phyloP scores from a whole-genome alignment of 2,329 filamentous ascomycete species.

The Fusarium domesticum region DNA sequence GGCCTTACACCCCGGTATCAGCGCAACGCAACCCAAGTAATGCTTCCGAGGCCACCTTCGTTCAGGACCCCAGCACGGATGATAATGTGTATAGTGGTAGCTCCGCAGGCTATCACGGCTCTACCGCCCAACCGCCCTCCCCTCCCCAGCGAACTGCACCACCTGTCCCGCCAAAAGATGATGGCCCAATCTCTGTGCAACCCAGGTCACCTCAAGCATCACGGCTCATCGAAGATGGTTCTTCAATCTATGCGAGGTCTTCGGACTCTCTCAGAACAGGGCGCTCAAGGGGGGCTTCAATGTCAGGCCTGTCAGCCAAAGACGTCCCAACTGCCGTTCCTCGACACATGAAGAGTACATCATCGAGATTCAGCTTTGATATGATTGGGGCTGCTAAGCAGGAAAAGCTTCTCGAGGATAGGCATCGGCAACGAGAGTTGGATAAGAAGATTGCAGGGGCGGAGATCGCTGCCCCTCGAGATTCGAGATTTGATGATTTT shows the following conservation, averaged over 20 bases:
- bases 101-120: conserved; percentile 21
- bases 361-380: conserved; percentile 79
- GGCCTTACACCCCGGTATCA: conserved; percentile 8
- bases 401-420: conserved; percentile 69
- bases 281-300: conserved; percentile 53
- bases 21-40: conserved; percentile 30
- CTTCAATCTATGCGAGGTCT: conserved; percentile 17
- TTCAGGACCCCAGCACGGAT: conserved; percentile 27
- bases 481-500: conserved; percentile 59
- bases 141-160: conserved; percentile 26
- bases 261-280: conserved; percentile 31
- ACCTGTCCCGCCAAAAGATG: conserved; percentile 41
- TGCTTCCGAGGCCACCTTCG: conserved; percentile 32
- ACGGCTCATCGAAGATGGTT: conserved; percentile 18
- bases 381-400: conserved; percentile 68
- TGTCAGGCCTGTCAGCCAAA: conserved; percentile 47
- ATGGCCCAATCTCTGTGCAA: conserved; percentile 24
- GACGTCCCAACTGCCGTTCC: conserved; percentile 51
- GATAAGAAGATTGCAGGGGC: conserved; percentile 56
- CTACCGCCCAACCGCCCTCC: conserved; percentile 4
- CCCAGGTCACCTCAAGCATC: conserved; percentile 25
- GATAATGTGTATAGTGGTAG: conserved; percentile 28
- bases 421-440: conserved; percentile 64
- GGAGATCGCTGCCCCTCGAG: conserved; percentile 38
- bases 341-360: conserved; percentile 70